Evolutionary conservation across 2,329 filamentous ascomycete species (phyloP), one percentile per base, ranked within the genome.

Genomic region (Tolypocladium tundrense): DNA sequence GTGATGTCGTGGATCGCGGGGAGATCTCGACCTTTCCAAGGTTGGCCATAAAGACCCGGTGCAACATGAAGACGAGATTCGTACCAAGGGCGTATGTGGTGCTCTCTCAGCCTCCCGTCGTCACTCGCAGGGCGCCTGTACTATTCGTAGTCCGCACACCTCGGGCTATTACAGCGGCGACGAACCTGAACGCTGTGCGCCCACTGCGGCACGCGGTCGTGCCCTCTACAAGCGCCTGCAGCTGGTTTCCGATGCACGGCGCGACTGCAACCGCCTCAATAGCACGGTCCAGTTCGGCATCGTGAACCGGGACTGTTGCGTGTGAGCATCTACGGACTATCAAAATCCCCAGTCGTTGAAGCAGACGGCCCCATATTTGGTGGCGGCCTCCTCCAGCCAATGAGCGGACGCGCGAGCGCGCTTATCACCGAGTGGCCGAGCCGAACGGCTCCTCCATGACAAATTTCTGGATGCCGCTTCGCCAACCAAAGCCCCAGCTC

Each of bases 381-480:
- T 37, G 48, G 31, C 62, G 31, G 40, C 60, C 56, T 41, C 58
- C 57, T 60, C 60, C 61, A 62, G 54, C 72, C 71, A 73, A 73
- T 73, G 57, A 67, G 35, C 56, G 59, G 27, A 37, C 52, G 35
- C 58, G 54, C 59, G 58, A 66, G 62, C 61, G 55, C 50, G 53
- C 63, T 68, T 73, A 73, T 71, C 69, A 62, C 70, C 70, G 71
- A 73, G 65, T 62, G 55, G 54, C 68, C 69, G 68, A 71, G 69
- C 68, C 68, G 68, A 70, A 61, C 60, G 59, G 31, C 52, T 37
- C 33, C 37, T 55, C 57, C 61, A 68, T 72, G 70, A 71, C 71
- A 72, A 72, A 73, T 73, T 59, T 66, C 64, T 66, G 53, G 60
- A 51, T n/a, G 10, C 48, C 48, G 31, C 19, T 35, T 35, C 48